Evolutionary conservation across 179 eudicot species (phyloP).

Genomic region (Patellifolia procumbens): DNA sequence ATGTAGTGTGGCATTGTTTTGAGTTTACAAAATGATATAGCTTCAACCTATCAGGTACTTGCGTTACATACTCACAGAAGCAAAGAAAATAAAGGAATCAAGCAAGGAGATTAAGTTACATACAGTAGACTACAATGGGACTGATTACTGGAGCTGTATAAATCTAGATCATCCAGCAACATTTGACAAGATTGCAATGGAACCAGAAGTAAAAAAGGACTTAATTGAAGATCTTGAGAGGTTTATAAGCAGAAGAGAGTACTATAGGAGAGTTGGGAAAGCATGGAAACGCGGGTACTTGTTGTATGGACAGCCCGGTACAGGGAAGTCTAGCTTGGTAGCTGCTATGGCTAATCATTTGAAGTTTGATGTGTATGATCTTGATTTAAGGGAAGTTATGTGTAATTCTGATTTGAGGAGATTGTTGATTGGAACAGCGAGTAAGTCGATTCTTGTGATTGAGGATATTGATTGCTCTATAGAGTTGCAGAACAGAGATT

Average conservation of each 20-base stretch:
- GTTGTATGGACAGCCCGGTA: conserved; percentile 47
- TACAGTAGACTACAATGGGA: conserved; percentile 43
- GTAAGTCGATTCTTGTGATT: conserved; percentile 34
- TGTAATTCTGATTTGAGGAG: conserved; percentile 34
- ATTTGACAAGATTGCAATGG: conserved; percentile 45
- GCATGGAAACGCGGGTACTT: no score
- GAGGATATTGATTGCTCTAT: conserved; percentile 40
- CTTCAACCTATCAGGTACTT: conserved; percentile 32
- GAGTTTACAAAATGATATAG: no score
- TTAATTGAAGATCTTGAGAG: conserved; percentile 40
- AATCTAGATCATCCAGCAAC: conserved; percentile 41
- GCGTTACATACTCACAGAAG: conserved; percentile 29
- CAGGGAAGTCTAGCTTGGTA: conserved; percentile 45
- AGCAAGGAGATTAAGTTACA: conserved; percentile 39
- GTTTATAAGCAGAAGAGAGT: conserved; percentile 40
- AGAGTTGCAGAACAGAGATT: conserved; percentile 29
- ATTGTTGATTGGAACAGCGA: conserved; percentile 34
- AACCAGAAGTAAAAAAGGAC: conserved; percentile 31
- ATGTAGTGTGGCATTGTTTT: no score
- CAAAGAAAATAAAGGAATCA: conserved; percentile 32
- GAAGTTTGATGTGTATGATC: conserved; percentile 38
- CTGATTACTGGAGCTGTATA: conserved; percentile 39
- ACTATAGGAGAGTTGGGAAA: conserved; percentile 44
- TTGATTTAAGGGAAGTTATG: conserved; percentile 35
- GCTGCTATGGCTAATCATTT: conserved; percentile 48